Base-by-base conservation (phyloP, 768 basidiomycete species). In the Tulasnella sp. region DNA sequence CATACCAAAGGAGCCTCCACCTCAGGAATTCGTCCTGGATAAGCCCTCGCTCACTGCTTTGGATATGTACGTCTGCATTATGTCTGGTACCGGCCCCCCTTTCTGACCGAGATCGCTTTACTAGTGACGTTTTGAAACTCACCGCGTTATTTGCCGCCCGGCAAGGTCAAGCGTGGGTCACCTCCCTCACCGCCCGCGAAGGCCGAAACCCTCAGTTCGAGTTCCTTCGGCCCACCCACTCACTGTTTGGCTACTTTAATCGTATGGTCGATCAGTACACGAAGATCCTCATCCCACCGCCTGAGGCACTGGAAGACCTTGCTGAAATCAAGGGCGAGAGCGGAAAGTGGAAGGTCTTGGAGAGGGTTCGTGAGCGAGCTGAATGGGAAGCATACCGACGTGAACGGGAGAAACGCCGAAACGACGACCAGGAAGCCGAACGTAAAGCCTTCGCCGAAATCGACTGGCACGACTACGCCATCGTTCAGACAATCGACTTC, bases 381-480 rank as follows among this genome's bases (percentile, higher is more conserved):
- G 92, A 93, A 79, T 99, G 95, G 95, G 93, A 96, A 81, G 89
- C 88, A 79, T 85, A 89, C 79, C 92, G 92, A 82, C 85, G 91
- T 67, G 94, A 96, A 81, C 89, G 91, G 83, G 91, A 93, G 77
- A 92, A 93, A 84, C 91, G 91, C 82, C 88, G 91, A 49, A 88
- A 93, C 79, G 95, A 97, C 80, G 94, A 99, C 79, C 90, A 93
- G 80, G 97, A 97, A 80, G 95, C 95, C 75, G 95, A 97, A 81
- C 87, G 90, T 84, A 87, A 90, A 83, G 97, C 96, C 5, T 96
- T 97, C 81, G 94, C 95, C 64, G 94, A 96, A 82, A 98, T 99
- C 80, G 97, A 99, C 82, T 99, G 97, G 97, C 95, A 99, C 81
- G 97, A 99, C 82, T 99, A 97, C 84, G 94, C 96, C 52, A 94